Conservation (phyloP, 768 basidiomycete species). For the Russula vinacea region DNA sequence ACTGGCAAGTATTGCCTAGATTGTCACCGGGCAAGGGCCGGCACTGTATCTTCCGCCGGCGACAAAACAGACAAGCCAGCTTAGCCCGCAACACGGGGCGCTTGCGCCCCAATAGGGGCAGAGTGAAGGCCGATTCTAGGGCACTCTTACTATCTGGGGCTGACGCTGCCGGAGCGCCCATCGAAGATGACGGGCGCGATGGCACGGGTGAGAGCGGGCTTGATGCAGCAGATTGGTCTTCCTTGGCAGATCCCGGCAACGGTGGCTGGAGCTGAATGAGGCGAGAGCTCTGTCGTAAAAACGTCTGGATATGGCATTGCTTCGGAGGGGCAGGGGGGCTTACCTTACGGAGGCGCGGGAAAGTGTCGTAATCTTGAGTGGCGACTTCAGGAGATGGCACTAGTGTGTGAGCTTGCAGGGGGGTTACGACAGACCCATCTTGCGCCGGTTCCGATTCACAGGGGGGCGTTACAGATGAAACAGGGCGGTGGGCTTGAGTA, state of each 20-base stretch:
- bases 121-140: constrained; percentile 18
- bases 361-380: constrained; percentile 22
- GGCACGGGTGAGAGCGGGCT: constrained; percentile 24
- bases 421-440: constrained; percentile 18
- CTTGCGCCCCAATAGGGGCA: constrained; percentile 25
- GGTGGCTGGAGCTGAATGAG: constrained; percentile 21
- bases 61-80: constrained; percentile 25
- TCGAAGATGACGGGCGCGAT: constrained; percentile 25
- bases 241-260: constrained; percentile 6
- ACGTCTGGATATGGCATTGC: neutral
- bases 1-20: constrained; percentile 20
- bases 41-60: constrained; percentile 28
- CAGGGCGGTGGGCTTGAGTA: constrained; percentile 1
- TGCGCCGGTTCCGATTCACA: neutral
- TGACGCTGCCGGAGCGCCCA: constrained; percentile 16
- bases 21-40: constrained; percentile 18
- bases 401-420: constrained; percentile 20
- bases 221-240: constrained; percentile 19
- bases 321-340: constrained; percentile 1
- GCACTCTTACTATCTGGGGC: neutral
- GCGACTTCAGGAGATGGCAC: constrained; percentile 5
- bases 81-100: constrained; percentile 26
- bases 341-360: constrained; percentile 27
- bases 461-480: constrained; percentile 8
- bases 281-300: constrained; percentile 11